Evolutionary conservation across 768 basidiomycete genomes (phyloP).

Genomic region (Hygrophorus russula): DNA sequence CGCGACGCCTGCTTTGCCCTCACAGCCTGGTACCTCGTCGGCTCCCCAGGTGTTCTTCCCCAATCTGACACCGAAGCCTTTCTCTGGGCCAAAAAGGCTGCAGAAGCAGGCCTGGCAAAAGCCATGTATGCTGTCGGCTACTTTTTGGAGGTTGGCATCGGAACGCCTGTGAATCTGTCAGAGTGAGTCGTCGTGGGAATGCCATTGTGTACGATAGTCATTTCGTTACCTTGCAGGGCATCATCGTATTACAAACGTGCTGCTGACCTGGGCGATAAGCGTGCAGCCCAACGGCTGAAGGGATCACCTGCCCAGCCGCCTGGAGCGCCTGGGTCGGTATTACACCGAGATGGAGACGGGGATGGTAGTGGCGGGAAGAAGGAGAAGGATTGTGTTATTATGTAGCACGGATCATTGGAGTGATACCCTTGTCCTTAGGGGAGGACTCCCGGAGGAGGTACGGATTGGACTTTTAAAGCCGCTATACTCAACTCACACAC

Average conservation of each 20-base stretch:
- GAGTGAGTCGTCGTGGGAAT: slow-evolving; percentile 37
- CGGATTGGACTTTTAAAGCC: too few relatives aligned
- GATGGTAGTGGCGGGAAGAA: slow-evolving; percentile 30
- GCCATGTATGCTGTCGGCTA: slow-evolving; percentile 98
- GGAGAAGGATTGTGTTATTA: slow-evolving; percentile 80
- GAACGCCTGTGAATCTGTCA: slow-evolving; percentile 51
- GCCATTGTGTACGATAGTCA: neutral
- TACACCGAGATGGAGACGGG: slow-evolving; percentile 38
- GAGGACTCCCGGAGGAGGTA: too few relatives aligned
- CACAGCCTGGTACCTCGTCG: slow-evolving; percentile 98
- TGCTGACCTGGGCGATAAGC: slow-evolving; percentile 87
- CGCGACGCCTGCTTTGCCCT: slow-evolving; percentile 96
- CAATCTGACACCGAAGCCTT: slow-evolving; percentile 98
- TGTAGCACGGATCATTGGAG: slow-evolving; percentile 29
- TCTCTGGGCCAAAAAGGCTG: slow-evolving; percentile 94
- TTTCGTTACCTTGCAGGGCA: slow-evolving; percentile 33
- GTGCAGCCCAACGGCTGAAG: slow-evolving; percentile 76
- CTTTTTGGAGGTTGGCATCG: slow-evolving; percentile 93
- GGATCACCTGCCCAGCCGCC: slow-evolving; percentile 46
- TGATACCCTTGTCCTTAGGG: too few relatives aligned
- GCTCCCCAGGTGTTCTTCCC: slow-evolving; percentile 92
- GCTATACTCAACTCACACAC: too few relatives aligned
- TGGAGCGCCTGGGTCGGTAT: slow-evolving; percentile 50
- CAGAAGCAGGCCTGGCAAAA: slow-evolving; percentile 83
- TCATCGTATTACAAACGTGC: slow-evolving; percentile 80